Evolutionary conservation across 208 protist species (phyloP).

Genomic region (Trypanosoma cruzi): DNA sequence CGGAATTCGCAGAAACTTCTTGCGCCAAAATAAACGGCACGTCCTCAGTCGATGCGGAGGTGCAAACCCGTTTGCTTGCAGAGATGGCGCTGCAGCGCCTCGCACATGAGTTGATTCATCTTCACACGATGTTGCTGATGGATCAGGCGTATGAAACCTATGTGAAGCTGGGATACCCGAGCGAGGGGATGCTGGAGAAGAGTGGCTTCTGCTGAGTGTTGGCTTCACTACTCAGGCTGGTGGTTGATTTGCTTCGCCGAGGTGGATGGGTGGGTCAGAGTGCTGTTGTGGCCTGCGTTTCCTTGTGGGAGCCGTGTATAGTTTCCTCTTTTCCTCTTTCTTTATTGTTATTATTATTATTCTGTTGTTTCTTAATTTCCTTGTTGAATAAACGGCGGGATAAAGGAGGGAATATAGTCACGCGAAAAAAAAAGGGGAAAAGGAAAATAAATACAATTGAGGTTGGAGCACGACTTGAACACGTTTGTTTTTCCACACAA

Average conservation of each 20-base stretch:
- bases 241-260: neutral
- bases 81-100: conserved; percentile 37
- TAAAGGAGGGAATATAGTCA: no score
- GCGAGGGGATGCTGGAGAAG: conserved; percentile 19
- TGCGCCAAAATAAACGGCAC: neutral
- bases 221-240: neutral
- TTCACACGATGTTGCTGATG: conserved; percentile 33
- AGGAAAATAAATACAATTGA: no score
- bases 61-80: conserved; percentile 17
- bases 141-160: conserved; percentile 27
- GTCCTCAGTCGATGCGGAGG: neutral
- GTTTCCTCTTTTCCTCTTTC: no score
- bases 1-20: neutral
- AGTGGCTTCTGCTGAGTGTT: conserved; percentile 30
- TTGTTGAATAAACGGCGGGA: no score
- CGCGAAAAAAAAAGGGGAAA: no score
- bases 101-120: conserved; percentile 35
- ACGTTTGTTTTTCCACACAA: no score
- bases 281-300: neutral
- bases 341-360: no score
- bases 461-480: no score
- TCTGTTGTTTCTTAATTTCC: no score
- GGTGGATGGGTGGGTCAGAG: neutral
- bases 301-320: no score
- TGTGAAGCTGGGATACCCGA: conserved; percentile 25